Evolutionary conservation across 139 green algal genomes (phyloP).

Genomic region (Tetradesmus lagerheimii): DNA sequence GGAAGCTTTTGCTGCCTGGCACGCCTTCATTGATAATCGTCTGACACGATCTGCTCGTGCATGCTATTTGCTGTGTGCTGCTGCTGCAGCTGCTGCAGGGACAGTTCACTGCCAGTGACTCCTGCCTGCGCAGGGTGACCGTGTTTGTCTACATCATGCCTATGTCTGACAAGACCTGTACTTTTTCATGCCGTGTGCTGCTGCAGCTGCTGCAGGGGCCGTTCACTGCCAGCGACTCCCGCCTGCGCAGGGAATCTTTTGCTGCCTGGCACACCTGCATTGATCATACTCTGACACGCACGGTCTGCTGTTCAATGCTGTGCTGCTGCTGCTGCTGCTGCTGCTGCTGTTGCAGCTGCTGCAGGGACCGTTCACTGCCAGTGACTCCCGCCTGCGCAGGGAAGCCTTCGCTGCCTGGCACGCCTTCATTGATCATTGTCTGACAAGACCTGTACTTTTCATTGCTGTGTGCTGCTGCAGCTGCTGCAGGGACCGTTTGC

Average conservation of each 20-base stretch:
- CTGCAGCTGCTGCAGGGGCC: background rate
- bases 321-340: conserved; percentile 17
- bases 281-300: too few relatives aligned
- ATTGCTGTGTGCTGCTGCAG: conserved; percentile 18
- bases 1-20: too few relatives aligned
- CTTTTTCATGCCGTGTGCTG: too few relatives aligned
- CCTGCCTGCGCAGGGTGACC: background rate
- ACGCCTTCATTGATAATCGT: too few relatives aligned
- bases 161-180: too few relatives aligned
- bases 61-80: too few relatives aligned
- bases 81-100: too few relatives aligned
- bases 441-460: too few relatives aligned
- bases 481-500: conserved; percentile 11
- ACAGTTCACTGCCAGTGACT: background rate
- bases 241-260: background rate
- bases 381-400: background rate
- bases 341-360: conserved; percentile 34
- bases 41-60: too few relatives aligned
- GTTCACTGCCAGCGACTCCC: background rate
- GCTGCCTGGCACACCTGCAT: background rate
- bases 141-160: background rate
- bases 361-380: background rate
- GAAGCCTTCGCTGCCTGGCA: background rate
- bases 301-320: too few relatives aligned
- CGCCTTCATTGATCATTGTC: background rate